These are phyloP conservation scores for Juncus effusus DNA, from an alignment of 176 grass and related monocot species.

Conservation along the genomic window DNA sequence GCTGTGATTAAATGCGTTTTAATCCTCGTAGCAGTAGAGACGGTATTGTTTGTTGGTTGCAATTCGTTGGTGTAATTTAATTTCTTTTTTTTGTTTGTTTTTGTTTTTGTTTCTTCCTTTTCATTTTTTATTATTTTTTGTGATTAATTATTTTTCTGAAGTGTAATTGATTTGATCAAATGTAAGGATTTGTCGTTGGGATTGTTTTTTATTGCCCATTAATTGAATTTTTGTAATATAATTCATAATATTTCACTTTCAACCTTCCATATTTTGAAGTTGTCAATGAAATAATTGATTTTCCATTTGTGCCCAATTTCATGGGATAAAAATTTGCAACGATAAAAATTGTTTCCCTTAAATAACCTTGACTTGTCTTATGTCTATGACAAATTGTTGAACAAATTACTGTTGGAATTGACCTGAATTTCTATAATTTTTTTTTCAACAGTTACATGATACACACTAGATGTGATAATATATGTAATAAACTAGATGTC, in stretches of 20 bases:
- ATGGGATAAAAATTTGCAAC: background rate
- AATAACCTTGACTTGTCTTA: background rate
- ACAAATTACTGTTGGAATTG: background rate
- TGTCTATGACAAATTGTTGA: background rate
- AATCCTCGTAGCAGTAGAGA: slow-evolving; percentile 25
- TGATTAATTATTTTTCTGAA: slow-evolving; percentile 28
- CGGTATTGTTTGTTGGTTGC: slow-evolving; percentile 13
- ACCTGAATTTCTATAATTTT: no score
- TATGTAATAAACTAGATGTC: no score
- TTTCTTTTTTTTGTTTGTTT: background rate
- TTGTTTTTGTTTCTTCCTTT: background rate
- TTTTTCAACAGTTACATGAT: no score
- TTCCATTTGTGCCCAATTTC: background rate
- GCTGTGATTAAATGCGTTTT: slow-evolving; percentile 26
- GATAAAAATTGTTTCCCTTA: background rate
- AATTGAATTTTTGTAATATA: background rate
- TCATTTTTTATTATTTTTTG: slow-evolving; percentile 19
- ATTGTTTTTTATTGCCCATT: slow-evolving; percentile 17
- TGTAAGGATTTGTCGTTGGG: slow-evolving; percentile 21
- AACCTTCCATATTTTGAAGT: background rate
- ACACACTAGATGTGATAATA: no score
- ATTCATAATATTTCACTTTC: no score
- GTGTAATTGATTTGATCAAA: slow-evolving; percentile 32
- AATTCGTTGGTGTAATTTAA: slow-evolving; percentile 34
- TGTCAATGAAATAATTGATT: background rate